Base-by-base conservation (phyloP, 345 rosid species). In the Raphanus sativus region DNA sequence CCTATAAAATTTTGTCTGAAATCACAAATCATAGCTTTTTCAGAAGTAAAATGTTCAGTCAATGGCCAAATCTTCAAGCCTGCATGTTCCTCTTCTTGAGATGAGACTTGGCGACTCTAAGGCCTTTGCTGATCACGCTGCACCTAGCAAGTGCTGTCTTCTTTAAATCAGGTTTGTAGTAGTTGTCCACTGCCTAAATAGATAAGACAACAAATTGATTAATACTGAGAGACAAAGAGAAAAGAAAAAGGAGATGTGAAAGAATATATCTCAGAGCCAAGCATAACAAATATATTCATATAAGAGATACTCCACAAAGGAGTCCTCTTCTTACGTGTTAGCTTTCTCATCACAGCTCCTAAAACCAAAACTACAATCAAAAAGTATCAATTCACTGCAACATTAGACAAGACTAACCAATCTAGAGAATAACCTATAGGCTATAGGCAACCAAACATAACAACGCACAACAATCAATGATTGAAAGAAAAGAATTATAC, bases 71-170 rank as follows among this genome's bases (percentile, higher is more conserved):
- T 17, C 29, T 55, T 73, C 77, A 78, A 28, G 86, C 80, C 69
- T 87, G 91, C 21, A 90, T 86, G 82, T 83, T 89, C 76, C 86
- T 86, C 83, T 84, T 87, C 87, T 87, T 87, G 69, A 77, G 86
- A 10, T 89, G 90, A 16, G 90, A 86, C 63, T 87, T 90, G n/a
- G 90, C 70, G 4, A 89, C 91, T 81, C 80, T 88, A 32, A 87
- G 88, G 68, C 96, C 84, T 74, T 88, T 82, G 82, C 85, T 81
- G 68, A 89, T 86, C 7, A 33, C 90, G 26, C 87, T 86, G 56
- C 87, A 83, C 73, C 96, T 87, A 50, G 93, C 86, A 70, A 86
- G 91, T 54, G 96, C 89, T 59, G 90, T 90, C 52, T 83, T 89
- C 80, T 83, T 89, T 74, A 90, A 76, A 67, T 89, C 93, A 45